Evolutionary conservation across 768 basidiomycete genomes (phyloP).

Genomic region (Daedaleopsis sinensis): DNA sequence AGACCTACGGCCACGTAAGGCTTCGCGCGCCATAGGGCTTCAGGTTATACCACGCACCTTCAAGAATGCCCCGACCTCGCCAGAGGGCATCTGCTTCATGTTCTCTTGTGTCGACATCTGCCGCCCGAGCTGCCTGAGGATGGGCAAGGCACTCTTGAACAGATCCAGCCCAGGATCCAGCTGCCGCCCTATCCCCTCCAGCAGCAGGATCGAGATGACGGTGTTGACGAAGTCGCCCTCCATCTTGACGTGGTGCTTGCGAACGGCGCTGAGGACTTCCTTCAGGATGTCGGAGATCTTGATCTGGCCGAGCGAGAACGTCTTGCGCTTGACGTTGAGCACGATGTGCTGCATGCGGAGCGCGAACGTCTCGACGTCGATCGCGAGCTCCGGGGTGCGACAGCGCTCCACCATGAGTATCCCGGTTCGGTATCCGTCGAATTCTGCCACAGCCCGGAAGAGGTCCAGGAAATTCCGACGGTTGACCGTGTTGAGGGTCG

Average conservation of each 20-base stretch:
- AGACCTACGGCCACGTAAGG: constrained; percentile 53
- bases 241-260: constrained; percentile 96
- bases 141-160: constrained; percentile 94
- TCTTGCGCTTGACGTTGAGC: constrained; percentile 91
- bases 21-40: not conserved
- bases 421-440: constrained; percentile 95
- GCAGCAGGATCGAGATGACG: constrained; percentile 87
- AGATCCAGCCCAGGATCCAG: constrained; percentile 91
- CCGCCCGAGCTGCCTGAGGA: constrained; percentile 86
- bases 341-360: constrained; percentile 98
- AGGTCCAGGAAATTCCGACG: constrained; percentile 94
- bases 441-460: constrained; percentile 93
- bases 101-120: constrained; percentile 84
- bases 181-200: constrained; percentile 96
- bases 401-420: constrained; percentile 97
- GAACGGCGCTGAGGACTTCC: constrained; percentile 84
- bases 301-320: constrained; percentile 96
- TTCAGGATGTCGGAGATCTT: constrained; percentile 92
- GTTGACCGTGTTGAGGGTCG: constrained; percentile 80
- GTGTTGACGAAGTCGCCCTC: constrained; percentile 99
- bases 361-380: constrained; percentile 94
- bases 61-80: constrained; percentile 81
- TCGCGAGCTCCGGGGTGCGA: constrained; percentile 83
- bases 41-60: constrained; percentile 62
- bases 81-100: constrained; percentile 61